These are phyloP conservation scores for Stenocarpella maydis DNA, from an alignment of 2,329 filamentous ascomycete genomes.

Conservation along the genomic window DNA sequence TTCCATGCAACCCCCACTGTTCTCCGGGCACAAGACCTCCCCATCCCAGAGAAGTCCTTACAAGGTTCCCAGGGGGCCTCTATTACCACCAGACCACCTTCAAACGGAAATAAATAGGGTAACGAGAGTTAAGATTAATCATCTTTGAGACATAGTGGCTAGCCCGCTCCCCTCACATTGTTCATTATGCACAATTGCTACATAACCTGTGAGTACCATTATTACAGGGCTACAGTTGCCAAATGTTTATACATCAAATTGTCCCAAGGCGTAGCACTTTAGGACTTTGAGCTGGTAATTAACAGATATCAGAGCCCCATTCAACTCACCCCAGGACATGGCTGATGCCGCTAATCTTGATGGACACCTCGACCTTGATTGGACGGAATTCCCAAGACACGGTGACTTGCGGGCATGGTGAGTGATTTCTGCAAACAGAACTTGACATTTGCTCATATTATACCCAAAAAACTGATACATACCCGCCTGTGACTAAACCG, in stretches of 20 bases:
- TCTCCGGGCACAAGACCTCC: too few species aligned
- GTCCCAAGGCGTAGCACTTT: too few species aligned
- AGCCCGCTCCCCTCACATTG: not conserved
- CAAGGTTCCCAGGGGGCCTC: too few species aligned
- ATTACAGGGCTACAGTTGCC: too few species aligned
- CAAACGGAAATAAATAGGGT: too few species aligned
- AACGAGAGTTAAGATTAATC: not conserved
- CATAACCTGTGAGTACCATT: too few species aligned
- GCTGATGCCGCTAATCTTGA: not conserved
- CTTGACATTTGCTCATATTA: not conserved
- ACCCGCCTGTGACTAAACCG: not conserved
- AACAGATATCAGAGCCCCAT: too few species aligned
- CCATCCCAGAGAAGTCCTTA: too few species aligned
- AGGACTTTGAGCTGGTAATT: too few species aligned
- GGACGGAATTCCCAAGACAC: not conserved
- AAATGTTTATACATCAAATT: too few species aligned
- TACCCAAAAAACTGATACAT: not conserved
- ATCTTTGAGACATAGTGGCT: not conserved
- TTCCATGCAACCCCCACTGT: too few species aligned
- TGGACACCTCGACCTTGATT: not conserved
- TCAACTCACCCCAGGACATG: not conserved
- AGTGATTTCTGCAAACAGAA: not conserved
- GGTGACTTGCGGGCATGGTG: slow-evolving; percentile 22
- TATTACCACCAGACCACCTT: too few species aligned
- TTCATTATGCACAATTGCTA: not conserved